A percentile compares a stretch with the other conserved stretches of the same genome.
phyloP scores from a whole-genome alignment of 106 monocot genomes.

The Narthecium ossifragum region DNA sequence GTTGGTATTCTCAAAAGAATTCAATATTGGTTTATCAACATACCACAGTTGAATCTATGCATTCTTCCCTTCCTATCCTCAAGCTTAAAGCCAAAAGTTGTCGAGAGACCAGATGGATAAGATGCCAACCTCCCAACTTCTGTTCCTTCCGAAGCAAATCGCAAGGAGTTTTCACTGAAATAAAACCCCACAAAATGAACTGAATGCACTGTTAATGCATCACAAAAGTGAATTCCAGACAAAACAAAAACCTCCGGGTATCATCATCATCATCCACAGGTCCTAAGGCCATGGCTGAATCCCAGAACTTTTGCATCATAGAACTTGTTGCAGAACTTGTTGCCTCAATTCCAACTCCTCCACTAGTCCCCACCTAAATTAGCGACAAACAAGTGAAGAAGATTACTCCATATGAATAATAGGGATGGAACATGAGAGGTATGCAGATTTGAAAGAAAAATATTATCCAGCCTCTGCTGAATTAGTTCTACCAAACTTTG shows the following conservation, averaged over 20 bases:
- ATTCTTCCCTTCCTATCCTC: slow-evolving; percentile 59
- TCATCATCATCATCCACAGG: slow-evolving; percentile 60
- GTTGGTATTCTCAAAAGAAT: background rate
- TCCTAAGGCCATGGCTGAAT: slow-evolving; percentile 53
- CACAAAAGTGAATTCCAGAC: background rate
- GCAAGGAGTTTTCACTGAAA: slow-evolving; percentile 63
- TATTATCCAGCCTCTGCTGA: too few species aligned
- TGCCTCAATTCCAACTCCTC: slow-evolving; percentile 27
- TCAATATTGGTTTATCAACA: background rate
- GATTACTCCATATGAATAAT: background rate
- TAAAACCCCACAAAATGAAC: background rate
- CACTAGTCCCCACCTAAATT: slow-evolving; percentile 44
- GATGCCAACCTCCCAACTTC: slow-evolving; percentile 34
- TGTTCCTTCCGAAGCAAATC: slow-evolving; percentile 59
- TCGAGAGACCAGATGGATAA: slow-evolving; percentile 31
- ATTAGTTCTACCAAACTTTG: too few species aligned
- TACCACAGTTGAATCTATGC: slow-evolving; percentile 81
- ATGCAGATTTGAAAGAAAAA: background rate
- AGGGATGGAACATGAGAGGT: background rate
- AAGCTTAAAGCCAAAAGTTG: slow-evolving; percentile 66
- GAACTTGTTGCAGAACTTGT: slow-evolving; percentile 13
- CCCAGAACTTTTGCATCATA: slow-evolving; percentile 80
- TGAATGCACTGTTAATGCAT: background rate
- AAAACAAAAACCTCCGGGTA: slow-evolving; percentile 35
- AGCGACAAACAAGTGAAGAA: background rate